Percentiles rank a stretch among this genome's conserved stretches.
Conservation (phyloP, 2,329 filamentous ascomycete genomes). For the Nemania sp. region DNA sequence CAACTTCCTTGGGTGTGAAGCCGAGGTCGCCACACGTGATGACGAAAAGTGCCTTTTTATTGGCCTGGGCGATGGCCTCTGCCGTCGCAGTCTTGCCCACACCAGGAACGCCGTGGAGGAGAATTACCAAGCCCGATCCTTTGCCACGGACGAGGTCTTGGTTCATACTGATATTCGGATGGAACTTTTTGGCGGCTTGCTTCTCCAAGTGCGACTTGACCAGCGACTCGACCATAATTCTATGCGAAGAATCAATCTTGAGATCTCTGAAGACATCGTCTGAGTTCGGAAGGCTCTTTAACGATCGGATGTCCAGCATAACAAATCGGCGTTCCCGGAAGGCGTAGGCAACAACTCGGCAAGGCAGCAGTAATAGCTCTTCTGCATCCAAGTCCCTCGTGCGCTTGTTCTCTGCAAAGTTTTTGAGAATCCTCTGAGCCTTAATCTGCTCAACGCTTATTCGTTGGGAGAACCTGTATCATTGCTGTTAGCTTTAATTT, state of each 20-base stretch:
- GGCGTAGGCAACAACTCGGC: slow-evolving; percentile 2
- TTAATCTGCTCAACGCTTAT: neutral
- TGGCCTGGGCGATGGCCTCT: slow-evolving; percentile 12
- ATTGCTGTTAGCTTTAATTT: neutral
- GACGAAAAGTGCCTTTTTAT: slow-evolving; percentile 14
- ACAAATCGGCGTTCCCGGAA: slow-evolving; percentile 1
- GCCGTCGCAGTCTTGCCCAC: slow-evolving; percentile 15
- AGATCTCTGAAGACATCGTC: neutral
- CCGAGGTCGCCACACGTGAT: slow-evolving; percentile 24
- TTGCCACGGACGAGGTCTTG: slow-evolving; percentile 9
- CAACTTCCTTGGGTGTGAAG: slow-evolving; percentile 14
- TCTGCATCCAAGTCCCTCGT: neutral
- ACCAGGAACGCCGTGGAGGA: slow-evolving; percentile 10
- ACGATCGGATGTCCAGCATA: neutral
- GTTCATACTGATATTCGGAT: neutral
- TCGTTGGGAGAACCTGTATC: too few relatives aligned
- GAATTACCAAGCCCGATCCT: slow-evolving; percentile 7
- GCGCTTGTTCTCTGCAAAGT: neutral
- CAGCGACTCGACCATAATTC: neutral
- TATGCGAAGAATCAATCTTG: neutral
- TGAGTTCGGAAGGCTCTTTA: neutral
- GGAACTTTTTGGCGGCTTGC: neutral
- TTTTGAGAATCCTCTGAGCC: neutral
- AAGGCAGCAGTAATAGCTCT: neutral
- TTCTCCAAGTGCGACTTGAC: slow-evolving; percentile 1